Conservation (phyloP, 345 rosid species). For the Barbarea vulgaris region DNA sequence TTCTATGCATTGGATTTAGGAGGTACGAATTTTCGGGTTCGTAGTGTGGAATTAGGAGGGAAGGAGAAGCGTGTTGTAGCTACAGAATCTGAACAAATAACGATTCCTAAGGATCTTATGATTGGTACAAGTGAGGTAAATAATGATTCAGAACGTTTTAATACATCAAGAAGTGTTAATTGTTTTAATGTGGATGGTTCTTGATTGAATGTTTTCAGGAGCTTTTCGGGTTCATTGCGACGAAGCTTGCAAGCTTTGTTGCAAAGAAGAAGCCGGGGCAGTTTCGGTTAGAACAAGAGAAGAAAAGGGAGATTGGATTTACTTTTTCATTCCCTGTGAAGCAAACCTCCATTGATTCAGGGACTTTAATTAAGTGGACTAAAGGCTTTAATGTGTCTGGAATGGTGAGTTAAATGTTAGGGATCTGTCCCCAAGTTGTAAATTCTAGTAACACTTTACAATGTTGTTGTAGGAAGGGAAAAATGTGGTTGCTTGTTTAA, state of each 20-base stretch:
- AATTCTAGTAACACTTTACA: neutral
- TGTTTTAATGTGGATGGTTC: neutral
- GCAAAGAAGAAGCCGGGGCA: slow-evolving; percentile 51
- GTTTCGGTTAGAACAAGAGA: slow-evolving; percentile 57
- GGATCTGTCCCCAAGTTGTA: neutral
- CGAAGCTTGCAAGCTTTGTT: slow-evolving; percentile 58
- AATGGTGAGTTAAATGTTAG: slow-evolving; percentile 48
- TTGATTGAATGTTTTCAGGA: slow-evolving; percentile 44
- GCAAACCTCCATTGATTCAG: slow-evolving; percentile 77
- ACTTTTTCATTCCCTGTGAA: slow-evolving; percentile 88
- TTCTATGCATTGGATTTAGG: slow-evolving; percentile 94
- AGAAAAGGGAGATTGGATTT: slow-evolving; percentile 78
- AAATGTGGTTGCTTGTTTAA: slow-evolving; percentile 80
- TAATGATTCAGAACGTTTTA: slow-evolving; percentile 5
- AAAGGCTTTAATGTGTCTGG: slow-evolving; percentile 87
- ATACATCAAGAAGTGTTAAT: neutral
- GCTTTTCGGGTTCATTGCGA: slow-evolving; percentile 80
- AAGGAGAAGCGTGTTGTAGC: slow-evolving; percentile 60
- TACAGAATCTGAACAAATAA: slow-evolving; percentile 65
- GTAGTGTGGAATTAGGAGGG: slow-evolving; percentile 80
- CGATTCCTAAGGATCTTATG: slow-evolving; percentile 79
- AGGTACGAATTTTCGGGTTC: slow-evolving; percentile 78
- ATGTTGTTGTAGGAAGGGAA: slow-evolving; percentile 60
- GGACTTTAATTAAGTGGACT: slow-evolving; percentile 81
- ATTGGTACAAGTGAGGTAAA: slow-evolving; percentile 76